Base-by-base conservation (phyloP, 805 yeast species). In the Wickerhamiella kurtzmanii region DNA sequence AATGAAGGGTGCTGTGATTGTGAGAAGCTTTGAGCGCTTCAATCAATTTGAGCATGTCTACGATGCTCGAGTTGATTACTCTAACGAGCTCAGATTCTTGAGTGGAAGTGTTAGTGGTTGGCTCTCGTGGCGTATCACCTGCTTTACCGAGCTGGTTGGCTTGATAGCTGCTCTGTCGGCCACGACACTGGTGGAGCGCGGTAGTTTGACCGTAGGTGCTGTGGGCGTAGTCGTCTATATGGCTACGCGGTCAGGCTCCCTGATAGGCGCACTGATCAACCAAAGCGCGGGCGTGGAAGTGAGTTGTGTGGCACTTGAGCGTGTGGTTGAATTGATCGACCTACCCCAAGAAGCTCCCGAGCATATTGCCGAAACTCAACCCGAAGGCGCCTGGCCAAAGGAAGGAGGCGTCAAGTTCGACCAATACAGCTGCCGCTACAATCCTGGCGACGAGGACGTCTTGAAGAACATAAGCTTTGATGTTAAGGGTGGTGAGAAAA, bases 141-240 rank as follows among this genome's bases (percentile, higher is more conserved):
- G 81, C 48, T 69, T 87, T 56, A 94, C 95, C 22, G 80, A 95
- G 2, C 55, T 85, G 38, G 79, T 87, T 48, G 83, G 86, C 53
- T 70, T 85, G 49, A 79, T 82, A 37, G 79, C 95, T 8, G 80
- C 94, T 9, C 79, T 84, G 13, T 71, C 84, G 56, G 72, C 87
- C 40, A 78, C 83, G 41, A 60, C 77, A 50, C 73, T 82, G 22
- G 67, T 82, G 53, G 68, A 60, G 49, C 67, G 71, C 22, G 85
- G 88, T 6, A 64, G 67, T 35, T 71, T 84, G 21, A 75, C 82
- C 22, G 83, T 94, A 17, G 96, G 95, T 64, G 68, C 82, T 64
- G 85, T 85, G 56, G 96, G 96, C 70, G 72, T 87, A 53, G 79
- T 92, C 20, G 82, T 87, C 53, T 80, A 88, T 39, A 86, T 86